Conservation (phyloP, 495 filamentous ascomycete genomes). For the Pseudoneurospora amorphoporcata region DNA sequence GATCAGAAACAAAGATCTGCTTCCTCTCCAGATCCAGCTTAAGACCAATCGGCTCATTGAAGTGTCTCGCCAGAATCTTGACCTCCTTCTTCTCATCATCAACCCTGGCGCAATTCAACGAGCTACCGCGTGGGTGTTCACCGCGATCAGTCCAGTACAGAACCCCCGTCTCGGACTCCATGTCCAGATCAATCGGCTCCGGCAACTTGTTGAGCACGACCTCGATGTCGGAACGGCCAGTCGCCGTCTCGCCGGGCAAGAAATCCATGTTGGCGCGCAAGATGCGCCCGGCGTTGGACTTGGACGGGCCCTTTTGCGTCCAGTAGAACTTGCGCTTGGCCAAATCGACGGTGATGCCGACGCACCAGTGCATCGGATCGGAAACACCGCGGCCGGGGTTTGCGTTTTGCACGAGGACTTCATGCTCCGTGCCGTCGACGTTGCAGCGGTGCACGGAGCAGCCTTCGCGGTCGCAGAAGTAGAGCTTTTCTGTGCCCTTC, state of each 20-base stretch:
- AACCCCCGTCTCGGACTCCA: constrained; percentile 27
- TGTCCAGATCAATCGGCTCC: constrained; percentile 46
- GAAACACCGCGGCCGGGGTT: constrained; percentile 4
- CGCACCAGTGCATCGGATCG: constrained; percentile 39
- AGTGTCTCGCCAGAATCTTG: constrained; percentile 23
- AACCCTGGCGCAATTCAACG: constrained; percentile 24
- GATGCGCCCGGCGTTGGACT: constrained; percentile 34
- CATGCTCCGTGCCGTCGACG: constrained; percentile 33
- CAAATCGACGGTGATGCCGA: constrained; percentile 37
- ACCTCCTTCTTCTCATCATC: neutral
- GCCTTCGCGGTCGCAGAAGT: constrained; percentile 47
- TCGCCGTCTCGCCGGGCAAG: constrained; percentile 6
- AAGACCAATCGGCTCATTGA: constrained; percentile 41
- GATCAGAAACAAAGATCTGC: constrained; percentile 30
- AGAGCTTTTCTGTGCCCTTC: constrained; percentile 18
- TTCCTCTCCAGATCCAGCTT: constrained; percentile 26
- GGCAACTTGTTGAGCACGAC: constrained; percentile 33
- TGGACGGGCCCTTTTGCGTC: constrained; percentile 46
- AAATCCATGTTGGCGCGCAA: constrained; percentile 31
- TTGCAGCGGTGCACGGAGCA: constrained; percentile 33
- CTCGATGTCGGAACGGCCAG: constrained; percentile 30
- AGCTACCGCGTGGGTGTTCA: constrained; percentile 38
- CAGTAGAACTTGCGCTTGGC: constrained; percentile 36
- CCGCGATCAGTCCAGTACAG: constrained; percentile 50
- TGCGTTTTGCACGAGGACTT: constrained; percentile 29